Evolutionary conservation across 768 basidiomycete genomes (phyloP).

Genomic region (Arthromyces matolae): DNA sequence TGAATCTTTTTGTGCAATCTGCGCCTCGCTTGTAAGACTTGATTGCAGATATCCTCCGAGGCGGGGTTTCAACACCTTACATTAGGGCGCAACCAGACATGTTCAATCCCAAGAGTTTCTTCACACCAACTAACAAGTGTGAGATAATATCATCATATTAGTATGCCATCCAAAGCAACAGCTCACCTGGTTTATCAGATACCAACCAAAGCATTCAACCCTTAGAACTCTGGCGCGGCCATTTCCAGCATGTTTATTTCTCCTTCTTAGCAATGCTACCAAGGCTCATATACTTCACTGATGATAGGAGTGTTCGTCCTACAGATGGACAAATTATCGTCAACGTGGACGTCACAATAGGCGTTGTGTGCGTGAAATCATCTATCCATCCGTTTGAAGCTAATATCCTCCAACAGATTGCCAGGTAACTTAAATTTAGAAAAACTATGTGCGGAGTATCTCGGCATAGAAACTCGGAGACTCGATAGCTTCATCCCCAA

Average conservation of each 20-base stretch:
- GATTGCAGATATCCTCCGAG: neutral
- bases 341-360: constrained; percentile 41
- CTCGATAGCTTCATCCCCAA: constrained; percentile 14
- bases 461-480: constrained; percentile 12
- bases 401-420: constrained; percentile 18
- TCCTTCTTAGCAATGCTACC: neutral
- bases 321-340: constrained; percentile 31
- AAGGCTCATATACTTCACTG: neutral
- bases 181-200: constrained; percentile 8
- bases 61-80: neutral
- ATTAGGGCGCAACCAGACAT: constrained; percentile 19
- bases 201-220: constrained; percentile 19
- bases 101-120: constrained; percentile 25
- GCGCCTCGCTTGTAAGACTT: constrained; percentile 24
- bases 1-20: constrained; percentile 32
- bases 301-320: constrained; percentile 40
- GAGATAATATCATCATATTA: neutral
- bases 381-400: too few species aligned
- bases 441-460: constrained; percentile 19
- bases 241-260: constrained; percentile 35
- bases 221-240: constrained; percentile 39
- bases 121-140: constrained; percentile 19
- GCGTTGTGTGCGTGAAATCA: constrained; percentile 40
- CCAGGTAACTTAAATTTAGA: constrained; percentile 21
- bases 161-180: too few species aligned